A percentile compares a stretch with the other conserved stretches of the same genome.
Evolutionary conservation across 2,329 filamentous ascomycete species (phyloP).

Genomic region (Monosporascus sp.): DNA sequence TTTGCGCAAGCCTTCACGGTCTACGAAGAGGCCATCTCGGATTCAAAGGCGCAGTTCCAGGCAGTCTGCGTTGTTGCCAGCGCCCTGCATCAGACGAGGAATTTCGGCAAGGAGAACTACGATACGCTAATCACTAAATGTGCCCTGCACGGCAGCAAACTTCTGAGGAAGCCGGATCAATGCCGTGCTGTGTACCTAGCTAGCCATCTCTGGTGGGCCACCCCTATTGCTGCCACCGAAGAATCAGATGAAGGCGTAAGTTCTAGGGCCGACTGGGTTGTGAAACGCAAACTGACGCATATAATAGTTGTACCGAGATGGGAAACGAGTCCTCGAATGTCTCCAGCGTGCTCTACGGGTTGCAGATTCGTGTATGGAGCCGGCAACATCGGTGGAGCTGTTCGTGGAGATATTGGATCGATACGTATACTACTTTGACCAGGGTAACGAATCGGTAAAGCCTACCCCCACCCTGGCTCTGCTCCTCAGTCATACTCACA

Average conservation of each 20-base stretch:
- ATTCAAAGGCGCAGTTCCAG: slow-evolving; percentile 95
- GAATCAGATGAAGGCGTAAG: slow-evolving; percentile 63
- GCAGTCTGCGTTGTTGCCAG: slow-evolving; percentile 92
- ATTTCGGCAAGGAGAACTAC: slow-evolving; percentile 96
- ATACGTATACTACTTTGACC: slow-evolving; percentile 99
- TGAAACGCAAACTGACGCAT: not conserved
- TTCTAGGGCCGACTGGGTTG: not conserved
- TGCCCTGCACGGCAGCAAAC: slow-evolving; percentile 90
- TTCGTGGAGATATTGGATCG: slow-evolving; percentile 98
- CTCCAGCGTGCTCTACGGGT: slow-evolving; percentile 91
- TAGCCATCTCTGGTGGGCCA: slow-evolving; percentile 97
- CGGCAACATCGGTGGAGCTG: slow-evolving; percentile 90
- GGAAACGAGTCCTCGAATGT: slow-evolving; percentile 94
- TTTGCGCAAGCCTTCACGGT: slow-evolving; percentile 98
- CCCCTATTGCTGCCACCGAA: slow-evolving; percentile 68
- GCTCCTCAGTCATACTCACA: slow-evolving; percentile 3
- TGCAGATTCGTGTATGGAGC: slow-evolving; percentile 98
- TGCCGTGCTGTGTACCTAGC: slow-evolving; percentile 94
- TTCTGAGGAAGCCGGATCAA: slow-evolving; percentile 96
- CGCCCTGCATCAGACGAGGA: slow-evolving; percentile 78
- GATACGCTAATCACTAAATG: slow-evolving; percentile 98
- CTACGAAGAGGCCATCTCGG: slow-evolving; percentile 93
- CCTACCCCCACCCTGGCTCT: not conserved
- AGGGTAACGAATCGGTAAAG: slow-evolving; percentile 87
- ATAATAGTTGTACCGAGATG: slow-evolving; percentile 82